Conservation (phyloP, 306 rosid genomes). For the Arachis stenosperma region DNA sequence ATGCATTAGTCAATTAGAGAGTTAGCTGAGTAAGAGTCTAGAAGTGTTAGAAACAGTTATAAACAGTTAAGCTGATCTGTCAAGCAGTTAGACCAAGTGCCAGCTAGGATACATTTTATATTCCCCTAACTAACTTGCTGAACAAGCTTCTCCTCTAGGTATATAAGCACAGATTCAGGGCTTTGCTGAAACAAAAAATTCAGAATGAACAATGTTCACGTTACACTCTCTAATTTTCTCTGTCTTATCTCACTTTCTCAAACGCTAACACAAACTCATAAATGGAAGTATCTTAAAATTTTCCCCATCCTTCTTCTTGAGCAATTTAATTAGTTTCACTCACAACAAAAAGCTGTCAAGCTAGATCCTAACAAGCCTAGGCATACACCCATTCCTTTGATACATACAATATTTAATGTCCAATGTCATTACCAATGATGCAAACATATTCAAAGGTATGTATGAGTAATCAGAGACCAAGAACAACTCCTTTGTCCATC, state of each 20-base stretch:
- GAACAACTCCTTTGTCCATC: neutral
- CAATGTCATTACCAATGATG: conserved; percentile 1
- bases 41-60: no score
- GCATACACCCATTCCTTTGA: neutral
- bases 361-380: conserved; percentile 4
- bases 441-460: neutral
- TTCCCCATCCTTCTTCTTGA: conserved; percentile 14
- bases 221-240: no score
- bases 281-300: conserved; percentile 2
- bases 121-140: no score
- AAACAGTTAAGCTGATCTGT: no score
- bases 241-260: no score
- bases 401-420: conserved; percentile 14
- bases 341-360: neutral
- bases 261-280: neutral
- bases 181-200: no score
- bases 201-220: no score
- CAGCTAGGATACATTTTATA: no score
- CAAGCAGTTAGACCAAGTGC: no score
- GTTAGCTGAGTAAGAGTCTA: no score
- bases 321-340: conserved; percentile 8
- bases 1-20: neutral
- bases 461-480: neutral
- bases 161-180: no score
- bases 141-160: no score